Evolutionary conservation across 495 filamentous ascomycete genomes (phyloP).

Genomic region (Tuber brumale): DNA sequence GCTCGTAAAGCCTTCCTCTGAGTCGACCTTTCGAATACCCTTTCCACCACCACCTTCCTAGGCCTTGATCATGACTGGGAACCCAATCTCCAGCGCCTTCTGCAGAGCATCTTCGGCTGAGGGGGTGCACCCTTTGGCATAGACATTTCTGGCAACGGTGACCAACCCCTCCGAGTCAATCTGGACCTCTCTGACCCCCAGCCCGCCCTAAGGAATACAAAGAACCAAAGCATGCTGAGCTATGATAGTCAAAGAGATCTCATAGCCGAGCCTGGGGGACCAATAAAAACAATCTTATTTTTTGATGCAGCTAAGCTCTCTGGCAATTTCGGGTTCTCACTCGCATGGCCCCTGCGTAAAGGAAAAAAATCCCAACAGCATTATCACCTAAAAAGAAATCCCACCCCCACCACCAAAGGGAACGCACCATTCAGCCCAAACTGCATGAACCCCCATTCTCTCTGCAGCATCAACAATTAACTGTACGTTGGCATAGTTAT

Average conservation of each 20-base stretch:
- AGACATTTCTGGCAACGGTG: slow-evolving; percentile 78
- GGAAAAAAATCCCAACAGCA: slow-evolving; percentile 15
- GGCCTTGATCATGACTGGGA: slow-evolving; percentile 98
- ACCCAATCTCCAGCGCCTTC: slow-evolving; percentile 84
- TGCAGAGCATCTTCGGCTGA: slow-evolving; percentile 80
- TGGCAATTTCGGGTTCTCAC: slow-evolving; percentile 94
- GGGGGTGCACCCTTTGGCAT: slow-evolving; percentile 82
- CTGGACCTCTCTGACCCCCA: slow-evolving; percentile 73
- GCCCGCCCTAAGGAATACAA: slow-evolving; percentile 97
- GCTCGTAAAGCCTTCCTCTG: slow-evolving; percentile 70
- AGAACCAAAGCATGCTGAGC: slow-evolving; percentile 94
- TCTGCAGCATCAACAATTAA: slow-evolving; percentile 98
- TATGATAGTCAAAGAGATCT: slow-evolving; percentile 98
- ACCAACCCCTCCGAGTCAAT: slow-evolving; percentile 81
- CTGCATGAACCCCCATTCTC: slow-evolving; percentile 94
- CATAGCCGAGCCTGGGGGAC: slow-evolving; percentile 96
- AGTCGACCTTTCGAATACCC: slow-evolving; percentile 93
- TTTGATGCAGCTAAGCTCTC: slow-evolving; percentile 91
- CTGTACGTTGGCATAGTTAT: slow-evolving; percentile 99
- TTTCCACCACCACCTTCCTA: slow-evolving; percentile 99
- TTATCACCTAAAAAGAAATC: slow-evolving; percentile 11
- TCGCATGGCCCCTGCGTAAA: slow-evolving; percentile 77
- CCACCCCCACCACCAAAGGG: neutral
- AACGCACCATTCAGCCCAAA: slow-evolving; percentile 94
- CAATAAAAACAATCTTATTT: slow-evolving; percentile 98